Conservation (phyloP, 306 rosid genomes). For the Dalbergia cochinchinensis region DNA sequence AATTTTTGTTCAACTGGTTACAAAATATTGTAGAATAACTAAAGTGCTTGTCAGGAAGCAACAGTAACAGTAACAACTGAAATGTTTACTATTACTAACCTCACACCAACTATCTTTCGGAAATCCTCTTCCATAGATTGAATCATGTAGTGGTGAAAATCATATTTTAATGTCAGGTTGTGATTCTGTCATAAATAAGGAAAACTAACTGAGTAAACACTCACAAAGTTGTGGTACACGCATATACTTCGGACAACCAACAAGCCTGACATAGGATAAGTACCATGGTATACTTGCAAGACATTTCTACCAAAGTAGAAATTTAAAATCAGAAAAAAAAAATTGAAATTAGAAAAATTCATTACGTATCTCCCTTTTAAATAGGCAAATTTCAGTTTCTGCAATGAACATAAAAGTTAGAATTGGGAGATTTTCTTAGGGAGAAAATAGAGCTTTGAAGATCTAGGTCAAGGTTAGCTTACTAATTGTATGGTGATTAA, state of each 20-base stretch:
- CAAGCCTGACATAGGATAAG: neutral
- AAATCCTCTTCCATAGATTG: conserved; percentile 87
- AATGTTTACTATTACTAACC: conserved; percentile 50
- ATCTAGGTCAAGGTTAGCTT: too few species aligned
- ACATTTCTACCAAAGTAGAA: neutral
- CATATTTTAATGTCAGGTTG: conserved; percentile 64
- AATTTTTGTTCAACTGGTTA: neutral
- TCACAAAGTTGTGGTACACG: neutral
- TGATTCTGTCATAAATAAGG: conserved; percentile 71
- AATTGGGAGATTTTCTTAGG: too few species aligned
- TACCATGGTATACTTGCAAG: neutral
- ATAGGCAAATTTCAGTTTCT: too few species aligned
- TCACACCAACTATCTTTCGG: conserved; percentile 82
- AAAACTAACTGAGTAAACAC: conserved; percentile 34
- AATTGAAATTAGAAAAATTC: too few species aligned
- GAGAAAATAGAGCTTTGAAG: too few species aligned
- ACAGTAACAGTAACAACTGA: neutral
- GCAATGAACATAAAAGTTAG: too few species aligned
- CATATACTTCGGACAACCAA: neutral
- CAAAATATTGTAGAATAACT: neutral
- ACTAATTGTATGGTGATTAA: too few species aligned
- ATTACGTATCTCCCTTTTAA: too few species aligned
- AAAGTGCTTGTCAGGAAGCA: neutral
- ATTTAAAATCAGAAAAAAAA: neutral
- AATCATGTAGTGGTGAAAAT: conserved; percentile 86